Conservation (phyloP, 306 rosid genomes). For the Vachellia collinsii region DNA sequence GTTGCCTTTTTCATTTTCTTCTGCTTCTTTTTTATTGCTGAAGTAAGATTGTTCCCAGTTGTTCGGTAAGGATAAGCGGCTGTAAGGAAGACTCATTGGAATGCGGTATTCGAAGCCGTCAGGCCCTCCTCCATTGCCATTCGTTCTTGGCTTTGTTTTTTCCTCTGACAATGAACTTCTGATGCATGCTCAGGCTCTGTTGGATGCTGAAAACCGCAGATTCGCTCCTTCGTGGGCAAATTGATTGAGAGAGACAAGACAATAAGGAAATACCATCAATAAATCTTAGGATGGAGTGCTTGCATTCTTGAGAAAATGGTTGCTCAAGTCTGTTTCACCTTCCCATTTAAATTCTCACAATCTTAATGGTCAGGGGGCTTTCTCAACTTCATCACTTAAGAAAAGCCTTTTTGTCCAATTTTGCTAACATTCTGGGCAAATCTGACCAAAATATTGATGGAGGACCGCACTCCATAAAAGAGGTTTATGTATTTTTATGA, state of each 20-base stretch:
- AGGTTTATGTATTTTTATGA: background rate
- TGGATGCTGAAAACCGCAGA: conserved; percentile 54
- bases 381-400: conserved; percentile 35
- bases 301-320: background rate
- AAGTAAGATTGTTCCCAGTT: background rate
- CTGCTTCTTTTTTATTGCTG: background rate
- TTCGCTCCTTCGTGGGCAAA: conserved; percentile 88
- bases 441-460: conserved; percentile 32
- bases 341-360: conserved; percentile 32
- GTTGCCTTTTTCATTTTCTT: background rate
- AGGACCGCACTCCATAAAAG: background rate
- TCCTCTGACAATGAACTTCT: conserved; percentile 36
- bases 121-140: conserved; percentile 30
- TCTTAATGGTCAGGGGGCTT: conserved; percentile 34
- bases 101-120: background rate
- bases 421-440: conserved; percentile 36
- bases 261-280: conserved; percentile 43
- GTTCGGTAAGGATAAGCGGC: conserved; percentile 3
- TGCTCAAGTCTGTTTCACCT: conserved; percentile 36
- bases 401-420: conserved; percentile 27
- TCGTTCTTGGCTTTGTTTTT: conserved; percentile 9
- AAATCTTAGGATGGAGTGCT: conserved; percentile 49
- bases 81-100: conserved; percentile 23
- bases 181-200: conserved; percentile 31
- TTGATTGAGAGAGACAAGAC: conserved; percentile 89